Evolutionary conservation across 805 yeast genomes (phyloP), one percentile per base, ranked within the genome.

Genomic region (Yamadazyma philogaea): DNA sequence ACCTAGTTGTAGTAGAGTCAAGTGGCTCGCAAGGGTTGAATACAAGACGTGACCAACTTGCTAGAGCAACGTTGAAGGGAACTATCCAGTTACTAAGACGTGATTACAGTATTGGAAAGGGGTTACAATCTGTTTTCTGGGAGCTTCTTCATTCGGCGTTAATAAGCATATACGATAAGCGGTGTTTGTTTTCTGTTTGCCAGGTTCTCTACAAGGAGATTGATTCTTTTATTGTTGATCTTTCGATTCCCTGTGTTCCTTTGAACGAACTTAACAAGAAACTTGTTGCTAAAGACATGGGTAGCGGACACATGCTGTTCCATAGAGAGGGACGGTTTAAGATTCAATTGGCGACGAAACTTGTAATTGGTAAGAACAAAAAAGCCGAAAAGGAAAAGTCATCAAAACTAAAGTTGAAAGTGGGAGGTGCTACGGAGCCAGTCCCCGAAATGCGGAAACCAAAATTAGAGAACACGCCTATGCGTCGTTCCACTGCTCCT

Each of bases 121-220:
- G 88, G 0, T 64, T 93, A 16, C 72, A 74, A 41, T 53, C 57
- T 2, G 74, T 75, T 7, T 52, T 93, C 1, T 89, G 96, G 96
- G 70, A 74, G 34, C 70, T 81, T 7, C 59, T 89, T 7, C 84
- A 82, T 51, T 71, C 84, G 0, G 79, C 84, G 1, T 59, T 82
- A 19, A 46, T 82, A 15, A 74, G 84, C 10, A 62, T 87, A 1
- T 64, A 75, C 32, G 81, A 81, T 26, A 78, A 81, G 49, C 72
- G 90, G 44, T 60, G 73, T 27, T 54, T 91, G 7, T 81, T 85
- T 50, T 84, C 80, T 44, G 54, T 87, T 3, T 70, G 86, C 40
- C 78, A 79, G 32, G 74, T 91, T 7, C 61, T 91, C 20, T 86
- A 79, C 52, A 75, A 75, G 30, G 77, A 89, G 6, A 62, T 66